These are phyloP conservation scores for Filobasidium floriforme DNA, from an alignment of 768 basidiomycete species.

Conservation along the genomic window DNA sequence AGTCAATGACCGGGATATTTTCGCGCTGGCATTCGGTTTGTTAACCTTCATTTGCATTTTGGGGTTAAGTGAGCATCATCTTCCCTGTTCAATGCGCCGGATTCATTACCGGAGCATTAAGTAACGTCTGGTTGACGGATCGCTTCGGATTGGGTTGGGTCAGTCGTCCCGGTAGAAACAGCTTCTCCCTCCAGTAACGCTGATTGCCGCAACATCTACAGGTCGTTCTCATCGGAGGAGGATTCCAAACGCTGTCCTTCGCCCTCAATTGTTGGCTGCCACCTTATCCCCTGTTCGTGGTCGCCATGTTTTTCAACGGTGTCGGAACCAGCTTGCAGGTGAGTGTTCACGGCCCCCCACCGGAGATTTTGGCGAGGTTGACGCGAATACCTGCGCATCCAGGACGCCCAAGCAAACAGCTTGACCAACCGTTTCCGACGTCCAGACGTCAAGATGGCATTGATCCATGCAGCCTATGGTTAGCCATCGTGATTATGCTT, in stretches of 20 bases:
- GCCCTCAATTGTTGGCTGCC: slow-evolving; percentile 13
- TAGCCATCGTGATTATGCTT: not conserved
- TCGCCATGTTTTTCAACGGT: slow-evolving; percentile 49
- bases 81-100: slow-evolving; percentile 52
- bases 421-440: slow-evolving; percentile 49
- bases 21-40: not conserved
- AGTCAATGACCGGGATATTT: not conserved
- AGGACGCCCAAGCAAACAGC: slow-evolving; percentile 53
- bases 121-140: slow-evolving; percentile 51
- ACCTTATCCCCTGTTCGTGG: slow-evolving; percentile 50
- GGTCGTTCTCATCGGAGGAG: slow-evolving; percentile 26
- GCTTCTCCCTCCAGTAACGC: not conserved
- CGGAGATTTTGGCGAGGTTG: not conserved
- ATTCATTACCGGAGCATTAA: slow-evolving; percentile 50
- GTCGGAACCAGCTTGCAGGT: slow-evolving; percentile 47
- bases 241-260: slow-evolving; percentile 8
- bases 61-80: slow-evolving; percentile 46
- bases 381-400: not conserved
- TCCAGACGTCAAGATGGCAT: slow-evolving; percentile 44
- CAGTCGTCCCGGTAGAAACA: not conserved
- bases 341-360: not conserved
- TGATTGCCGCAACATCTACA: not conserved
- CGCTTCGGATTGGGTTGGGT: slow-evolving; percentile 34
- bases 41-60: not conserved
- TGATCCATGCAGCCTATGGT: slow-evolving; percentile 37